Percentiles rank a stretch among this genome's conserved stretches.
phyloP scores from a whole-genome alignment of 345 rosid species.

The Aquilaria malaccensis region DNA sequence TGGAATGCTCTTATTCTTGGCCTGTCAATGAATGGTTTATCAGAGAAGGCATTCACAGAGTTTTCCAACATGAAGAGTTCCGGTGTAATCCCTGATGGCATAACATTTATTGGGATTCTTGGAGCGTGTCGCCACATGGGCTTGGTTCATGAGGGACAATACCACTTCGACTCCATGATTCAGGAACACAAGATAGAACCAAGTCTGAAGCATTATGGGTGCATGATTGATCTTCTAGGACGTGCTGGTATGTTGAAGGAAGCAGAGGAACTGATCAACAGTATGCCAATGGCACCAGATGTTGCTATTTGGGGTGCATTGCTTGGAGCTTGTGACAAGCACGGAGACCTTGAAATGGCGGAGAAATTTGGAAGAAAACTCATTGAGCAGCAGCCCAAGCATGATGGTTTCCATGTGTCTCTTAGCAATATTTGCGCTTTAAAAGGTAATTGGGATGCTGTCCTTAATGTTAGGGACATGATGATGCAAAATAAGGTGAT shows the following conservation, averaged over 20 bases:
- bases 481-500: constrained; percentile 41
- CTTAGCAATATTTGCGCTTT: constrained; percentile 58
- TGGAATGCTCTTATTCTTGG: constrained; percentile 60
- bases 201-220: constrained; percentile 61
- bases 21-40: constrained; percentile 47
- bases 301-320: constrained; percentile 68
- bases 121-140: constrained; percentile 65
- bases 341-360: constrained; percentile 42
- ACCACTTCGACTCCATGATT: constrained; percentile 39
- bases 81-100: constrained; percentile 38
- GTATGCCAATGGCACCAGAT: constrained; percentile 60
- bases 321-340: constrained; percentile 53
- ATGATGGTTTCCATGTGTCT: constrained; percentile 51
- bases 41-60: constrained; percentile 31
- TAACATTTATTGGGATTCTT: constrained; percentile 45
- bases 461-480: constrained; percentile 34
- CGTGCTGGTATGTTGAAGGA: constrained; percentile 54
- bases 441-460: constrained; percentile 48
- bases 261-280: constrained; percentile 49
- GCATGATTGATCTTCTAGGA: constrained; percentile 75
- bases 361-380: constrained; percentile 52
- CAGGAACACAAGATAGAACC: constrained; percentile 40
- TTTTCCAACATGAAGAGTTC: constrained; percentile 41
- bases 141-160: constrained; percentile 43
- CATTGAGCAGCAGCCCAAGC: constrained; percentile 48